Percentiles rank a stretch among this genome's conserved stretches.
Conservation (phyloP, 2,329 filamentous ascomycete genomes). For the Neopestalotiopsis sp. region DNA sequence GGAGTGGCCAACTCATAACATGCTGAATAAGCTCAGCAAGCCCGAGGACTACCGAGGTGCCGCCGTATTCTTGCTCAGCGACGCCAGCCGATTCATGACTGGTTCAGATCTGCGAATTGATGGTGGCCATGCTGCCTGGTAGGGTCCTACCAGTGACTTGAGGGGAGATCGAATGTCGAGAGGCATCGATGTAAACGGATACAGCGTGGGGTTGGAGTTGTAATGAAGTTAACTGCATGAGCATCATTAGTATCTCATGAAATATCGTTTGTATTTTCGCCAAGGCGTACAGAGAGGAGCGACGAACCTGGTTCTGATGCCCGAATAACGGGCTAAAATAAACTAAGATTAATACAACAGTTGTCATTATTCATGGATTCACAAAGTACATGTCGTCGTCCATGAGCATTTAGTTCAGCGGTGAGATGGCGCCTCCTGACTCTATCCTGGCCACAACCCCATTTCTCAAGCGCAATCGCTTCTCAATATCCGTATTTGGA, state of each 20-base stretch:
- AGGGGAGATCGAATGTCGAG: too few species aligned
- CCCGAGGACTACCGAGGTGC: conserved; percentile 76
- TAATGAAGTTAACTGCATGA: too few species aligned
- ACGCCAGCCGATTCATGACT: conserved; percentile 75
- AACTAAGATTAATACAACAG: conserved; percentile 18
- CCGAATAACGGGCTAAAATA: not conserved
- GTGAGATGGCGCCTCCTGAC: conserved; percentile 43
- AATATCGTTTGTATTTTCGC: not conserved
- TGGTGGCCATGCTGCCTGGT: conserved; percentile 71
- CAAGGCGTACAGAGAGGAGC: not conserved
- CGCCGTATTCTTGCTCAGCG: conserved; percentile 70
- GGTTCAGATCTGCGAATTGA: conserved; percentile 73
- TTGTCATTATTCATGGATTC: conserved; percentile 17
- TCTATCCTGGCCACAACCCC: conserved; percentile 55
- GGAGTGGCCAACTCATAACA: conserved; percentile 84
- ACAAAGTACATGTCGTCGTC: not conserved
- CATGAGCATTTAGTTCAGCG: conserved; percentile 31
- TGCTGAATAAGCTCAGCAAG: conserved; percentile 73
- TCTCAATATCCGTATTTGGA: conserved; percentile 49
- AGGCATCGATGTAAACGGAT: too few species aligned
- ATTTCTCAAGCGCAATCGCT: conserved; percentile 47
- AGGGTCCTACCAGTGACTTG: conserved; percentile 18
- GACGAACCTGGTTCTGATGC: not conserved
- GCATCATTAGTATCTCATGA: too few species aligned
- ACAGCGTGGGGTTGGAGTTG: too few species aligned